Evolutionary conservation across 345 rosid genomes (phyloP).

Genomic region (Syzygium aqueum): DNA sequence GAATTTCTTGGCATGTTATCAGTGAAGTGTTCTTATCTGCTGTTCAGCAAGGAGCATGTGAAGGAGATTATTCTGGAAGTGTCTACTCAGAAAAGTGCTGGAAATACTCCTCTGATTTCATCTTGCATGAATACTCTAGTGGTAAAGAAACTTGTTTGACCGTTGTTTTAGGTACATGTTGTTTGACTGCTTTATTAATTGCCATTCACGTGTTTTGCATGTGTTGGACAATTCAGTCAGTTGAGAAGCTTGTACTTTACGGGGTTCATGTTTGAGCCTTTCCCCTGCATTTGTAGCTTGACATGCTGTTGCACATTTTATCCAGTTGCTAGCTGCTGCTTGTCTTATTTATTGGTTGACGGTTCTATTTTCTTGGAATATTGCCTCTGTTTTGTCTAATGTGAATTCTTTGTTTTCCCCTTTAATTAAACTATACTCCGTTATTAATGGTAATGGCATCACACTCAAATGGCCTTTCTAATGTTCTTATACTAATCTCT

Average conservation of each 20-base stretch:
- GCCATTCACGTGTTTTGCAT: neutral
- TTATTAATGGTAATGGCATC: neutral
- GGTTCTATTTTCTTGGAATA: neutral
- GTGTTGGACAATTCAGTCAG: neutral
- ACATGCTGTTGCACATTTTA: neutral
- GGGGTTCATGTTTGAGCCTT: neutral
- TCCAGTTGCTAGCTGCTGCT: neutral
- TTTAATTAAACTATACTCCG: neutral
- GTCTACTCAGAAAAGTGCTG: slow-evolving; percentile 48
- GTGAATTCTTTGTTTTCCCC: neutral
- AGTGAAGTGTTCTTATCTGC: slow-evolving; percentile 75
- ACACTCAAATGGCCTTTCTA: neutral
- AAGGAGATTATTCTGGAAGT: slow-evolving; percentile 70
- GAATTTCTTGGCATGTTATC: slow-evolving; percentile 79
- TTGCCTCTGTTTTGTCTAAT: neutral
- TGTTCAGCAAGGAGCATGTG: slow-evolving; percentile 86
- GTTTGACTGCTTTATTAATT: neutral
- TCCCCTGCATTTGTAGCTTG: neutral
- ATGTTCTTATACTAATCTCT: neutral
- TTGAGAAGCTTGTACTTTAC: neutral
- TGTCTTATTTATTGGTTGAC: neutral
- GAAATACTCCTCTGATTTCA: slow-evolving; percentile 30
- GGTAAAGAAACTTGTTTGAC: slow-evolving; percentile 35
- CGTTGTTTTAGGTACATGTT: neutral
- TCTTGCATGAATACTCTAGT: slow-evolving; percentile 90